phyloP scores from a whole-genome alignment of 1,284 basidiomycete species.

The Naganishia albida region DNA sequence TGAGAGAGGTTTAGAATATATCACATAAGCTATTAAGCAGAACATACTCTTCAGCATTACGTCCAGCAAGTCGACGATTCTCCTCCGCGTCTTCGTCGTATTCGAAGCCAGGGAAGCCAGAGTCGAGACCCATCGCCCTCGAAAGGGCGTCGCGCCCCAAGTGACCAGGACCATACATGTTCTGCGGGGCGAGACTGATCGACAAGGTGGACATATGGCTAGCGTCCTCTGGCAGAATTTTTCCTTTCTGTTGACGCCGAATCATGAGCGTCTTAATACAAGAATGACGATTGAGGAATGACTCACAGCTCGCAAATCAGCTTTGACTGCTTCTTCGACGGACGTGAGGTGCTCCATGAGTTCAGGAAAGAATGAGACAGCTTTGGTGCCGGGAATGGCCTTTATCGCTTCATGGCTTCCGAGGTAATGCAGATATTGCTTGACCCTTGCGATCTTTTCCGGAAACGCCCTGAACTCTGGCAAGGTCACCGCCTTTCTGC shows the following conservation, averaged over 20 bases:
- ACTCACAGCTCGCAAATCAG: slow-evolving; percentile 5
- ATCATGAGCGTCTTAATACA: too few species aligned
- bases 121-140: not conserved
- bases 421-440: slow-evolving; percentile 13
- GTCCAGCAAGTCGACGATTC: slow-evolving; percentile 6
- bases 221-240: slow-evolving; percentile 3
- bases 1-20: too few species aligned
- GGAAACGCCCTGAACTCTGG: not conserved
- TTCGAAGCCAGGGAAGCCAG: not conserved
- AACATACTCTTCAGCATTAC: slow-evolving; percentile 32
- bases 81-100: slow-evolving; percentile 19
- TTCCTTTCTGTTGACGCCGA: slow-evolving; percentile 6
- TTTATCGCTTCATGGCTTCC: not conserved
- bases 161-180: not conserved
- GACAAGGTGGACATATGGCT: slow-evolving; percentile 24
- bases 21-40: not conserved
- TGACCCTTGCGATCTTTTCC: not conserved
- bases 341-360: not conserved
- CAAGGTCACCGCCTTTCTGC: slow-evolving; percentile 11
- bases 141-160: not conserved
- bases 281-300: too few species aligned
- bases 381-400: not conserved
- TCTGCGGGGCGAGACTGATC: slow-evolving; percentile 15
- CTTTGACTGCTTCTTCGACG: slow-evolving; percentile 3
- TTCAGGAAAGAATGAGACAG: slow-evolving; percentile 4